Base-by-base conservation (phyloP, 1,284 basidiomycete genomes). In the Pholiota adiposa region DNA sequence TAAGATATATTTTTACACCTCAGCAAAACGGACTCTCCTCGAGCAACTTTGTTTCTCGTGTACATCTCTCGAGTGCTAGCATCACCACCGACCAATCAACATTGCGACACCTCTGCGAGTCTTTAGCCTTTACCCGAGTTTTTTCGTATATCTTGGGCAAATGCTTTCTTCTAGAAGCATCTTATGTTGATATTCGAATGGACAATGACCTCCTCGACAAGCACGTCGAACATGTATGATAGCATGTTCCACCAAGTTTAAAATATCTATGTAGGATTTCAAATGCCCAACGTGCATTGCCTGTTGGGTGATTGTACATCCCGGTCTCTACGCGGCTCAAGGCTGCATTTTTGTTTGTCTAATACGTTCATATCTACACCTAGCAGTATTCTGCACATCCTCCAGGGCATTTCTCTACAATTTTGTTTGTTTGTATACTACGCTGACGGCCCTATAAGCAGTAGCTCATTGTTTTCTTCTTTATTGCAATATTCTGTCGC, bases 251-350 rank as follows among this genome's bases (percentile, higher is more conserved):
- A 40, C 57, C 36, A n/a, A 33, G 58, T 61, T 67, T 64, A 25
- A 61, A 57, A 55, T 62, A 69, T 71, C 63, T 71, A 71, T 62
- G 65, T 71, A 63, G 69, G 68, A 71, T 69, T 67, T 67, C 67
- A 40, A 58, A 51, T 44, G 50, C 53, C 59, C 49, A 52, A 34
- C 49, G 49, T 48, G 33, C 54, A 57, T 18, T 59, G 54, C 36
- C 51, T 50, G 23, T 21, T 8, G 27, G 41, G 19, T 21, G 21
- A 31, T 6, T 11, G 18, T 23, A 23, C 27, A 41, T 23, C 29
- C 8, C 31, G n/a, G 16, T 29, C 55, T 53, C 59, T 54, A 49
- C 50, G 62, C 54, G 66, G 68, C 69, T 70, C 64, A 70, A 69
- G 69, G 67, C 68, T 60, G 60, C 63, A 57, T 44, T 59, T 53